Conservation (phyloP, 805 yeast species). For the Ogataea trehalophila region DNA sequence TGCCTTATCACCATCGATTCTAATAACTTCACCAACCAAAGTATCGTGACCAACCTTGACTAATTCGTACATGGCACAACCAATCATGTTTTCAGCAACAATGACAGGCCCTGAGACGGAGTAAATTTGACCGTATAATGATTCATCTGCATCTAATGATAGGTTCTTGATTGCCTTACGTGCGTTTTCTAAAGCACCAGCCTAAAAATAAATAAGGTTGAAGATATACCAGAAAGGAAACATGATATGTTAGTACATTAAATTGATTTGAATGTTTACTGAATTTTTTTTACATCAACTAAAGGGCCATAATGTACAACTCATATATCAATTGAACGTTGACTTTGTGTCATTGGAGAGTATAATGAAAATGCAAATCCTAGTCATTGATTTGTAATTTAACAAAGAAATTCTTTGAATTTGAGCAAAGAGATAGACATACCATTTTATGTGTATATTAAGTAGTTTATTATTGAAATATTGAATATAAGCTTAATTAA, state of each 20-base stretch:
- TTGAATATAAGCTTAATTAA: background rate
- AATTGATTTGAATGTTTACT: background rate
- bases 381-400: no score
- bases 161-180: constrained; percentile 88
- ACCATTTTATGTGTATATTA: constrained; percentile 1
- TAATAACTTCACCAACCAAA: constrained; percentile 96
- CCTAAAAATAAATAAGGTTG: constrained; percentile 35
- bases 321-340: no score
- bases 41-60: constrained; percentile 97
- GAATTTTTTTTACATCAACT: background rate
- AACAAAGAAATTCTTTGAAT: no score
- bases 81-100: constrained; percentile 97
- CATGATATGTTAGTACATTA: background rate
- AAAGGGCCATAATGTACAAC: no score
- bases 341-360: no score
- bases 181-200: constrained; percentile 96
- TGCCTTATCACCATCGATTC: constrained; percentile 95
- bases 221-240: no score
- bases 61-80: constrained; percentile 99
- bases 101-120: constrained; percentile 98
- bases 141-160: constrained; percentile 70
- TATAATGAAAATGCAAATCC: no score
- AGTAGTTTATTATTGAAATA: no score
- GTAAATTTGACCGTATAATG: constrained; percentile 81
- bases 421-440: background rate